Evolutionary conservation across 805 yeast genomes (phyloP).

Genomic region (Cyberlindnera samutprakarnensis): DNA sequence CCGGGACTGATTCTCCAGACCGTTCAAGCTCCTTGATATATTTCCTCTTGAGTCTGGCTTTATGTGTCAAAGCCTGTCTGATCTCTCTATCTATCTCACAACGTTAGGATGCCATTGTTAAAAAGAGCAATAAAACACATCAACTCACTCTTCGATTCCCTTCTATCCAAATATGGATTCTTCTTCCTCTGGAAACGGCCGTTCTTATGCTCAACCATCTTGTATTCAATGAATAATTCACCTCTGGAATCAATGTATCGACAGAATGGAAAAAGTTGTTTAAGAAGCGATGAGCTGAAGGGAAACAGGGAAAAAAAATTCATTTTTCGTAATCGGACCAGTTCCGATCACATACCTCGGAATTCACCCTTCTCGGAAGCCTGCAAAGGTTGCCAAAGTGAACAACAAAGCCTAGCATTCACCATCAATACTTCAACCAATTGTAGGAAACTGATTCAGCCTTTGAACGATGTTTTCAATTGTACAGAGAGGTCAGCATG

Average conservation of each 20-base stretch:
- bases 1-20: conserved; percentile 56
- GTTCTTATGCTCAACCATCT: conserved; percentile 8
- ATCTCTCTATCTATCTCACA: conserved; percentile 51
- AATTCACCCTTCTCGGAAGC: no score
- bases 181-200: conserved; percentile 12
- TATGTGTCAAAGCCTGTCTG: conserved; percentile 65
- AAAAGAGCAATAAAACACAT: no score
- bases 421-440: no score
- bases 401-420: no score
- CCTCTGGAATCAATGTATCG: no score
- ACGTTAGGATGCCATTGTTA: conserved; percentile 13
- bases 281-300: no score
- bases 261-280: no score
- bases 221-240: not conserved
- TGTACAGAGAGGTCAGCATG: conserved; percentile 38
- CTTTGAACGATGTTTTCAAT: conserved; percentile 37
- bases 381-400: no score
- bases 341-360: no score
- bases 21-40: conserved; percentile 73
- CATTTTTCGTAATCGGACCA: no score
- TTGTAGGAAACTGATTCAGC: no score
- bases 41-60: conserved; percentile 72
- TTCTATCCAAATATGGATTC: conserved; percentile 19
- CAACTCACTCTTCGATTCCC: conserved; percentile 18
- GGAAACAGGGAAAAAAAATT: no score